A percentile compares a stretch with the other conserved stretches of the same genome.
Conservation (phyloP, 257 asterid genomes). For the Nicotiana sylvestris region DNA sequence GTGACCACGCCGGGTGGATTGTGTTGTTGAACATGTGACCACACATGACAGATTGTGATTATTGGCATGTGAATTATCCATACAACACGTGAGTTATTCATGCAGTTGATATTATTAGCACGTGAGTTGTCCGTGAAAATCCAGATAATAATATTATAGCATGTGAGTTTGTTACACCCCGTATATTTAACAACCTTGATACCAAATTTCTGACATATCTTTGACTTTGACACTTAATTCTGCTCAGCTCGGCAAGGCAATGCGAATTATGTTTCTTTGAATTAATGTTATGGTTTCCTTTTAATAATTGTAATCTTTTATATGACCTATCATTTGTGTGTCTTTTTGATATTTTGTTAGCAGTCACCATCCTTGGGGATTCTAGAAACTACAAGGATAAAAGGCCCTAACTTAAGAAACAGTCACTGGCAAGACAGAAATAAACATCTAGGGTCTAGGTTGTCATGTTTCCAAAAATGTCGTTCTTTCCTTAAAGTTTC, state of each 20-base stretch:
- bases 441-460: not conserved
- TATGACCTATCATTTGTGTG: not conserved
- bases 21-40: too few species aligned
- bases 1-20: too few species aligned
- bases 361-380: not conserved
- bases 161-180: too few species aligned
- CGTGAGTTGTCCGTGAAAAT: too few species aligned
- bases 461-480: not conserved
- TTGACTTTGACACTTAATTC: not conserved
- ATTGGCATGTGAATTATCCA: too few species aligned
- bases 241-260: not conserved
- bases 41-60: too few species aligned
- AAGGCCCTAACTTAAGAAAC: not conserved
- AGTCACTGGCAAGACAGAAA: not conserved
- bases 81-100: too few species aligned
- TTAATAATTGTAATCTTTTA: not conserved
- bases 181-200: too few species aligned
- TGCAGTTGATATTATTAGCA: too few species aligned
- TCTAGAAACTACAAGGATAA: not conserved
- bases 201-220: too few species aligned
- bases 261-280: not conserved
- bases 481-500: not conserved
- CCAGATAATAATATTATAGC: too few species aligned
- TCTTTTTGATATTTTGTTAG: not conserved
- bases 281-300: not conserved